Evolutionary conservation across 805 yeast genomes (phyloP), one percentile per base, ranked within the genome.

Genomic region (Lachancea waltii): DNA sequence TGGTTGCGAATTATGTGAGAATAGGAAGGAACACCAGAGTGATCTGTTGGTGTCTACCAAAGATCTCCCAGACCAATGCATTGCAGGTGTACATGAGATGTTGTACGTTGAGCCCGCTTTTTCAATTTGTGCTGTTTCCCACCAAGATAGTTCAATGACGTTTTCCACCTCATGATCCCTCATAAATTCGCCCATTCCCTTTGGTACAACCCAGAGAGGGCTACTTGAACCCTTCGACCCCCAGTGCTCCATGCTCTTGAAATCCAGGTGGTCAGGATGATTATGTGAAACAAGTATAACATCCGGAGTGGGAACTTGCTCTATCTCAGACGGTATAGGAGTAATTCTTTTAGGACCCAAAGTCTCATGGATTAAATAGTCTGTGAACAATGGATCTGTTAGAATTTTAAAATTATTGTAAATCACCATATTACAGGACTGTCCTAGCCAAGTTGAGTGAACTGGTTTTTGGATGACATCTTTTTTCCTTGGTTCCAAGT

Each of bases 1-100:
- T 0, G 95, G 84, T 47, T 75, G 68, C 0, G 78, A 80, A 46
- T 84, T 73, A 41, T 77, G 73, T 36, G 77, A 65, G 7, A 90
- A 56, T 47, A 90, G 53, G 52, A 81, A 90, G 0, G 96, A 85
- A 50, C 95, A 85, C 97, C 97, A 90, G 36, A 90, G 64, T 0
- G 94, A 74, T 17, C 66, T 64, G 59, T 90, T 90, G 2, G 94
- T 73, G 57, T 90, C 97, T 14, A 78, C 54, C n/a, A 89, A 60
- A 23, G 73, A 72, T 25, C 96, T 64, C 0, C 97, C 97, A 1
- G 95, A 83, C 97, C 97, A 90, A 61, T 90, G 97, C 94, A 82
- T 81, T 0, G 97, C 86, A 0, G 97, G 97, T 0, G 92, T 73
- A 58, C 96, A 85, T 1, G 85, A 89, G 13, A 90, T 67, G 48